Percentiles rank a stretch among this genome's conserved stretches.
Conservation (phyloP, 768 basidiomycete species). For the Trametes coccinea region DNA sequence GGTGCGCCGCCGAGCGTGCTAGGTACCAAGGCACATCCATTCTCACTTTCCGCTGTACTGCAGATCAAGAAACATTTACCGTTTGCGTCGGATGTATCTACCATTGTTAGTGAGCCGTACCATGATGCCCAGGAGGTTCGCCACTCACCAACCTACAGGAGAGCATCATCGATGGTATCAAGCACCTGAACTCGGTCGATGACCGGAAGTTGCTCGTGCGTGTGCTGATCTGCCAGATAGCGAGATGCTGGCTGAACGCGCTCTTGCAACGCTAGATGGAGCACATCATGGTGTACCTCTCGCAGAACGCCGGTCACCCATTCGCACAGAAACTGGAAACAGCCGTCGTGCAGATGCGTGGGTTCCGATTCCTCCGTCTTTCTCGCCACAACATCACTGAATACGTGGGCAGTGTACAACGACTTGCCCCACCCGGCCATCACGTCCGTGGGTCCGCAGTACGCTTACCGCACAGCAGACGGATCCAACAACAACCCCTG, state of each 20-base stretch:
- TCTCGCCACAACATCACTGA: no score
- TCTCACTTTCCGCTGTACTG: not conserved
- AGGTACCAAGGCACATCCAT: no score
- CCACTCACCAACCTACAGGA: conserved; percentile 38
- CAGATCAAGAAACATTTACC: conserved; percentile 49
- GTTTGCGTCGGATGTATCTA: conserved; percentile 39
- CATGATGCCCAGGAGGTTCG: not conserved
- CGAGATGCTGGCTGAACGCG: no score
- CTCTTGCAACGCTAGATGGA: conserved; percentile 54
- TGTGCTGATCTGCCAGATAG: conserved; percentile 1
- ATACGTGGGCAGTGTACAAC: conserved; percentile 59
- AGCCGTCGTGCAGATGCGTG: conserved; percentile 54
- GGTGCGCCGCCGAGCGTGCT: conserved; percentile 29
- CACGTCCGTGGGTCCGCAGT: conserved; percentile 62
- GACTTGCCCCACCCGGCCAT: conserved; percentile 80
- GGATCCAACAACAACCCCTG: conserved; percentile 76
- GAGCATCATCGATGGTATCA: conserved; percentile 59
- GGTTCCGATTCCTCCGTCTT: conserved; percentile 28
- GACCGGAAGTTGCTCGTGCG: conserved; percentile 76
- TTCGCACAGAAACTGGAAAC: conserved; percentile 41
- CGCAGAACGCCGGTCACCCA: conserved; percentile 52
- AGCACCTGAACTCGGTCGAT: conserved; percentile 63
- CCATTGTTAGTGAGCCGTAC: conserved; percentile 40
- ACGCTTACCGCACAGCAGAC: conserved; percentile 72
- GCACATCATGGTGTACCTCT: conserved; percentile 62